Evolutionary conservation across 306 rosid genomes (phyloP).

Genomic region (Glycine soja): DNA sequence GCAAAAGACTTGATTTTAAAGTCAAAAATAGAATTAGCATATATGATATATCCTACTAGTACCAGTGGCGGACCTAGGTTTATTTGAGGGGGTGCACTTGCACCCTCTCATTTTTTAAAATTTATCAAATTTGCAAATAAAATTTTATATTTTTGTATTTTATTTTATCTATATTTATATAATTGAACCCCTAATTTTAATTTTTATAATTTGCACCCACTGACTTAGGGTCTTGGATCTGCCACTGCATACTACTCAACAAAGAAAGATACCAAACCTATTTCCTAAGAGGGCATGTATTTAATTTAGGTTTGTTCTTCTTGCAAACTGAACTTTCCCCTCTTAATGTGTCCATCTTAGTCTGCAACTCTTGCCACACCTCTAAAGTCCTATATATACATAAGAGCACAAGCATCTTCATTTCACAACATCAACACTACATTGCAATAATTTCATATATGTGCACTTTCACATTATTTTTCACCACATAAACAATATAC

Average conservation of each 20-base stretch:
- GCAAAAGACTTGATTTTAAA: neutral
- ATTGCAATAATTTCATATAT: neutral
- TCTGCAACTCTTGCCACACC: constrained; percentile 99
- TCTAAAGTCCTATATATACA: constrained; percentile 77
- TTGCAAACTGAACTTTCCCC: constrained; percentile 97
- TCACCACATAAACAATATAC: neutral
- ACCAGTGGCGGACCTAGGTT: too few species aligned
- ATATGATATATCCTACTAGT: neutral
- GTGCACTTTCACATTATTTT: neutral
- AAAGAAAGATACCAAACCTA: constrained; percentile 62
- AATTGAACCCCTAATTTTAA: too few species aligned
- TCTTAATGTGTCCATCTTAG: constrained; percentile 99
- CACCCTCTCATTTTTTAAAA: too few species aligned
- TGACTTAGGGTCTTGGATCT: too few species aligned
- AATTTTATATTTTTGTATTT: too few species aligned
- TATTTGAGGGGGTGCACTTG: too few species aligned
- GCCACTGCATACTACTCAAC: too few species aligned
- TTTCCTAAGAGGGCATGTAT: constrained; percentile 98
- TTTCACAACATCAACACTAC: neutral
- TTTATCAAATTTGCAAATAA: too few species aligned
- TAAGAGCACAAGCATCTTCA: neutral
- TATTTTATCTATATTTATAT: too few species aligned
- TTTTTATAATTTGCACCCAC: too few species aligned
- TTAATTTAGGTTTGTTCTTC: constrained; percentile 98
- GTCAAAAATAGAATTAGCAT: neutral